These are phyloP conservation scores for Stephania yunnanensis DNA, from an alignment of 164 flowering plant genomes.

Conservation along the genomic window DNA sequence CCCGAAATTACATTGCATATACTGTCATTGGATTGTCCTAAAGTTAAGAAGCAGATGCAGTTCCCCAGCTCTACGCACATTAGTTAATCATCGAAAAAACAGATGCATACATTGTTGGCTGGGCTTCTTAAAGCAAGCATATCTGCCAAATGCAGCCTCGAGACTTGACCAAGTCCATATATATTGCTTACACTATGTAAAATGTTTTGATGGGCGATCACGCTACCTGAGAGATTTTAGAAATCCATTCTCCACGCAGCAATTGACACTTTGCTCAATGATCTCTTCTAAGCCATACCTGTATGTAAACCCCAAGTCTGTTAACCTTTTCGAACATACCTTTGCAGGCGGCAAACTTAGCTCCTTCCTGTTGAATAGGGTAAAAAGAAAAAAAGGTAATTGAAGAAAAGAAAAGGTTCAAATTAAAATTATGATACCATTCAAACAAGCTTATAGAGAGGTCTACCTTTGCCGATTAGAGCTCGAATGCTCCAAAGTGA, in stretches of 20 bases:
- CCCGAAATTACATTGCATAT: neutral
- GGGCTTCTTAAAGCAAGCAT: neutral
- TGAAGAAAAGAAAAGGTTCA: neutral
- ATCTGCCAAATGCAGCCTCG: neutral
- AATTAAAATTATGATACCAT: neutral
- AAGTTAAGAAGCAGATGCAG: neutral
- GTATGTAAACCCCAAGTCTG: constrained; percentile 53
- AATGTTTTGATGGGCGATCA: neutral
- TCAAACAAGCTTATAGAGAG: neutral
- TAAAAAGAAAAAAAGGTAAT: neutral
- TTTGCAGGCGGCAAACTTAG: constrained; percentile 26
- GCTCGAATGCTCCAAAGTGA: constrained; percentile 33
- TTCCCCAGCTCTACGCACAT: neutral
- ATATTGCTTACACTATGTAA: neutral
- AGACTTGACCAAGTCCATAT: neutral
- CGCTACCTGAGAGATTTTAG: constrained; percentile 17
- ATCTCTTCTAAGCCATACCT: constrained; percentile 44
- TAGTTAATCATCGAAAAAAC: no score
- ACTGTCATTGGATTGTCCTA: neutral
- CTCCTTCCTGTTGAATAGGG: constrained; percentile 24
- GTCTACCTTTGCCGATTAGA: constrained; percentile 29
- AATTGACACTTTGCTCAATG: constrained; percentile 31
- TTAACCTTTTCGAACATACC: constrained; percentile 56
- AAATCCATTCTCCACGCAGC: constrained; percentile 43
- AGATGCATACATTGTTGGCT: neutral